Percentiles rank a stretch among this genome's conserved stretches.
phyloP scores from a whole-genome alignment of 208 protist genomes.

The Wallacemonas sp. region DNA sequence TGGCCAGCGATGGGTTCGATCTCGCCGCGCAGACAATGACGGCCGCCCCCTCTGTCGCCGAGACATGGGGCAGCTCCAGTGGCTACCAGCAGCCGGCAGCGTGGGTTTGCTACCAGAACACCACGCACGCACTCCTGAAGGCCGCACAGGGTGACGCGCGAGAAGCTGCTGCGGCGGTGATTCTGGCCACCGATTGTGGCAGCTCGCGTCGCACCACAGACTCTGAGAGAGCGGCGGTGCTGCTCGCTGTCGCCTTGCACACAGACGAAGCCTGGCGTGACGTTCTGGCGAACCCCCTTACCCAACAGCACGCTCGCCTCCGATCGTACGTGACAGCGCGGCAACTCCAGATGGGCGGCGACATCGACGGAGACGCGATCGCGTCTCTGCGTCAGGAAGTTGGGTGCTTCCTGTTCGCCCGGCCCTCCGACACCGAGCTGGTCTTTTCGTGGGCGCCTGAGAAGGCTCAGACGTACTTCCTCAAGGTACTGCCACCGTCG shows the following conservation, averaged over 20 bases:
- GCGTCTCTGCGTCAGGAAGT: slow-evolving; percentile 9
- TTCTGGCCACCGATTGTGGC: not conserved
- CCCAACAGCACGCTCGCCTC: not conserved
- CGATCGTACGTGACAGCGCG: slow-evolving; percentile 1
- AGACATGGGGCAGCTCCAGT: not conserved
- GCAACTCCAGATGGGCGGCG: not conserved
- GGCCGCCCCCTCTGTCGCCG: not conserved
- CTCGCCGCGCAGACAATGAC: not conserved
- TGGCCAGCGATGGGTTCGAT: slow-evolving; percentile 12
- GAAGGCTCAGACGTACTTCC: slow-evolving; percentile 57
- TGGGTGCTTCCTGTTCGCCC: slow-evolving; percentile 61
- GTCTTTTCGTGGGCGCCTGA: slow-evolving; percentile 40
- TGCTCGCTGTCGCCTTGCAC: slow-evolving; percentile 45
- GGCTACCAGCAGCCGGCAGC: not conserved
- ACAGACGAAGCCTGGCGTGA: slow-evolving; percentile 19
- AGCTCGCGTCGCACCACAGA: not conserved
- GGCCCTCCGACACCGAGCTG: slow-evolving; percentile 29
- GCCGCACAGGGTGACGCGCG: no score
- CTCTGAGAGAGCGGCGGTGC: slow-evolving; percentile 23
- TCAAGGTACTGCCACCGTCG: slow-evolving; percentile 46
- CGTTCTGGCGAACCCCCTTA: not conserved
- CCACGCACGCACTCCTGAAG: not conserved
- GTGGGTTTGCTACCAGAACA: not conserved
- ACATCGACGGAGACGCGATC: not conserved
- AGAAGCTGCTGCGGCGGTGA: not conserved